Conservation (phyloP, 352 stramenopile species). For the Pythium pyrilobum region DNA sequence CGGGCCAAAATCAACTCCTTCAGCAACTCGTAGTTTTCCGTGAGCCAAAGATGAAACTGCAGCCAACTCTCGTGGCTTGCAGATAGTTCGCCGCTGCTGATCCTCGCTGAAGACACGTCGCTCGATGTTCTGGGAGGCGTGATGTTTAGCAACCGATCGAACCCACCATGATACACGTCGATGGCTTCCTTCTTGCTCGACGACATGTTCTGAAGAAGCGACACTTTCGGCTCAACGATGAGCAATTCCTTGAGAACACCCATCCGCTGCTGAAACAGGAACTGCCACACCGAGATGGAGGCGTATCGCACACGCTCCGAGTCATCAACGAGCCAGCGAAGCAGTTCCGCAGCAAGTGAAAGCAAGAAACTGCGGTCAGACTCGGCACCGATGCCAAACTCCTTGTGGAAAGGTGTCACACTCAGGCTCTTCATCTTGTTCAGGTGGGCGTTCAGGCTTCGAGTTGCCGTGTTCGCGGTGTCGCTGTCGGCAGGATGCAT, state of each 20-base stretch:
- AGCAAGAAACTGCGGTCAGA: conserved; percentile 71
- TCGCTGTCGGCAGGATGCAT: not conserved
- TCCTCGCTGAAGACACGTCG: not conserved
- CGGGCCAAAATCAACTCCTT: conserved; percentile 63
- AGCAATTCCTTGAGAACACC: conserved; percentile 69
- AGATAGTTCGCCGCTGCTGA: conserved; percentile 7
- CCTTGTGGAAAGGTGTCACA: conserved; percentile 38
- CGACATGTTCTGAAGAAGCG: conserved; percentile 63
- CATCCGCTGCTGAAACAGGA: conserved; percentile 65
- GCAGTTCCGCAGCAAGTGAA: conserved; percentile 48
- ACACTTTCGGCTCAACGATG: conserved; percentile 62
- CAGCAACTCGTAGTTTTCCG: conserved; percentile 50
- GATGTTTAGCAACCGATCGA: conserved; percentile 60
- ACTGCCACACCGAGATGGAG: conserved; percentile 63
- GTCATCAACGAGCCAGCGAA: conserved; percentile 63
- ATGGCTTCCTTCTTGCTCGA: conserved; percentile 67
- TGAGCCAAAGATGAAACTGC: conserved; percentile 79
- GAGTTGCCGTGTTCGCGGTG: not conserved
- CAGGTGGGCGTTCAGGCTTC: conserved; percentile 27
- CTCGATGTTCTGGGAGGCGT: conserved; percentile 12
- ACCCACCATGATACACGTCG: conserved; percentile 70
- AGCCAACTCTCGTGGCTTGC: conserved; percentile 55
- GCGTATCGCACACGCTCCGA: conserved; percentile 34
- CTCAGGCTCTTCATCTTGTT: conserved; percentile 47
- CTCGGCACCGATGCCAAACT: conserved; percentile 61